These are phyloP conservation scores for Claviceps pusilla DNA, from an alignment of 2,329 filamentous ascomycete species.

Conservation along the genomic window DNA sequence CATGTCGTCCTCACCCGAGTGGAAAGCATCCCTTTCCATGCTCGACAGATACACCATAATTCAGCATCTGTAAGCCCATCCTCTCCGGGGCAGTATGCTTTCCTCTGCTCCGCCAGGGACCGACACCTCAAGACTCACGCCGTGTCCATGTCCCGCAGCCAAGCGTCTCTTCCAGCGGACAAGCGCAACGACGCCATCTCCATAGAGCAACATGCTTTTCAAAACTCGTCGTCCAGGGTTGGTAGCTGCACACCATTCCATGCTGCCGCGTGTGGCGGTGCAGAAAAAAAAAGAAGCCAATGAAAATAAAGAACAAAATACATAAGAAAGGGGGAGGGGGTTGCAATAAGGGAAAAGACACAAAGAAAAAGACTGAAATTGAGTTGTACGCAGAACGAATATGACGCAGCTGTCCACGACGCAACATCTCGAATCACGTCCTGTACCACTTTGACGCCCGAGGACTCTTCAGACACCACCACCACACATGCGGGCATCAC, in stretches of 20 bases:
- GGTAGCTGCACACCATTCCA: neutral
- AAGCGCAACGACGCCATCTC: slow-evolving; percentile 38
- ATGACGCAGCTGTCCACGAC: slow-evolving; percentile 25
- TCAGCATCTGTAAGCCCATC: slow-evolving; percentile 28
- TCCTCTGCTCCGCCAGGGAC: neutral
- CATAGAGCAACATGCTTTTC: slow-evolving; percentile 50
- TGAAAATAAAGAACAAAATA: too few relatives aligned
- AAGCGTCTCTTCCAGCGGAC: slow-evolving; percentile 14
- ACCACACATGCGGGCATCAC: slow-evolving; percentile 18
- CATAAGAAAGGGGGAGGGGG: too few relatives aligned
- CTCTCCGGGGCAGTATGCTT: neutral
- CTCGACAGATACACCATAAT: slow-evolving; percentile 48
- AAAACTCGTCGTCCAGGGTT: slow-evolving; percentile 41
- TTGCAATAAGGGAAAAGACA: too few relatives aligned
- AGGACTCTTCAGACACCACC: neutral
- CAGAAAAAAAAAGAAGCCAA: neutral
- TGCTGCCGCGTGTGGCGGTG: neutral
- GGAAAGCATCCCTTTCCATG: slow-evolving; percentile 39
- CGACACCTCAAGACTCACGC: neutral
- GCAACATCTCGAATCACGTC: slow-evolving; percentile 1
- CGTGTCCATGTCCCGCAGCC: slow-evolving; percentile 10
- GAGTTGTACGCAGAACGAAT: slow-evolving; percentile 37
- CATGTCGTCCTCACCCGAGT: slow-evolving; percentile 5
- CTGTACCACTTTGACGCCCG: too few relatives aligned
- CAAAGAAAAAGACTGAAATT: too few relatives aligned